Evolutionary conservation across 192 early-diverging fungal species (phyloP), one percentile per base, ranked within the genome.

Genomic region (Coemansia brasiliensis): DNA sequence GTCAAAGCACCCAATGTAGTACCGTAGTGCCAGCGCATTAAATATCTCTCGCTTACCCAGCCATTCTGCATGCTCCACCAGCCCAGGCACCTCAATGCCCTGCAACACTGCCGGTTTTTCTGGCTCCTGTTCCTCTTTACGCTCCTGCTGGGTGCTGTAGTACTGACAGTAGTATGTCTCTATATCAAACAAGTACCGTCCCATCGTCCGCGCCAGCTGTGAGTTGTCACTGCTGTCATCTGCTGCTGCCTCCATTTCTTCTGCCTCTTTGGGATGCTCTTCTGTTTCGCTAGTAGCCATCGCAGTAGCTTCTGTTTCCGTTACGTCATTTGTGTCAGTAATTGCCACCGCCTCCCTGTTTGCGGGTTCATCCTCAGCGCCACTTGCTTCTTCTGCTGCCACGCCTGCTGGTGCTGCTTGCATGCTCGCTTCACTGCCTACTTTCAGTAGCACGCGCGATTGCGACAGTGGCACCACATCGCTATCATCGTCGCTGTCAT

Each of bases 1-100:
- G 60, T 92, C 87, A 79, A 88, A 94, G 68, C 84, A 71, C n/a
- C 81, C 62, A 74, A 98, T 88, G 68, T 92, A 98, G 29, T 76
- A 72, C 13, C 56, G 53, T 40, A 94, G 69, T 0, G 86, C 78
- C 21, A 60, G 70, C 2, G 73, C 70, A 51, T 90, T 82, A 29
- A 87, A 81, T 1, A 76, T 53, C 57, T 84, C 84, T 12, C 82
- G 78, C 62, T 76, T 80, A 9, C 74, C 77, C 24, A 80, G 74
- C 67, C 66, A 83, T 61, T 80, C 78, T 0, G 74, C 69, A 22
- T 76, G 74, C 46, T 69, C 63, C 5, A 66, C 66, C 37, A 73
- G 52, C 15, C 35, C 52, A 0, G 79, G 74, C 6, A 68, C 46
- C 2, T 65, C 62, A 2, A 79, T 50, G 0, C 75, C 75, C n/a